Evolutionary conservation across 306 rosid genomes (phyloP).

Genomic region (Gleditsia sinensis): DNA sequence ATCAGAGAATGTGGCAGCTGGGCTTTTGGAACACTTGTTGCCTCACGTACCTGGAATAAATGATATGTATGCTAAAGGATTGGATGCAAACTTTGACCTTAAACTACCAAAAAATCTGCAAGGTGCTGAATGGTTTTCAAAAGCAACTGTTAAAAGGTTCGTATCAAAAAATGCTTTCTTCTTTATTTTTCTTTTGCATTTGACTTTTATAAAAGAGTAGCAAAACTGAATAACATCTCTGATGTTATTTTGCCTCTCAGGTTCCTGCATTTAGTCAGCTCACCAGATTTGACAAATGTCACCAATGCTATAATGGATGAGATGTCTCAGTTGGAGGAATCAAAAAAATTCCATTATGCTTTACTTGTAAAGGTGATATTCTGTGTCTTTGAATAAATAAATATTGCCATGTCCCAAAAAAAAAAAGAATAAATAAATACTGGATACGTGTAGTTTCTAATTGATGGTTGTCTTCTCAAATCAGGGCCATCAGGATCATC

Average conservation of each 20-base stretch:
- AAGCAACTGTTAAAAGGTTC: slow-evolving; percentile 80
- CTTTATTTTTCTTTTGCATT: slow-evolving; percentile 23
- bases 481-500: slow-evolving; percentile 47
- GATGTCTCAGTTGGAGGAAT: slow-evolving; percentile 87
- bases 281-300: slow-evolving; percentile 51
- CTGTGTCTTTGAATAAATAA: slow-evolving; percentile 27
- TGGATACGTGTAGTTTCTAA: slow-evolving; percentile 29
- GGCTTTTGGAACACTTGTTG: slow-evolving; percentile 66
- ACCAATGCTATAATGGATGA: slow-evolving; percentile 61
- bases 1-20: slow-evolving; percentile 58
- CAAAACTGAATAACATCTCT: slow-evolving; percentile 14
- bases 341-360: slow-evolving; percentile 79
- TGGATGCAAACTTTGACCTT: slow-evolving; percentile 62
- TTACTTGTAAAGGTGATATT: slow-evolving; percentile 78
- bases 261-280: slow-evolving; percentile 67
- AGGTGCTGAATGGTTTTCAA: slow-evolving; percentile 80
- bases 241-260: slow-evolving; percentile 46
- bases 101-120: slow-evolving; percentile 54
- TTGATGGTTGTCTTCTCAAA: slow-evolving; percentile 31
- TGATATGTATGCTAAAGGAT: slow-evolving; percentile 58
- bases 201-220: not conserved
- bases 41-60: slow-evolving; percentile 66
- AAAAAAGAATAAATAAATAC: no score
- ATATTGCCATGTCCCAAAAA: no score
- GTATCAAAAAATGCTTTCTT: slow-evolving; percentile 28